phyloP scores from a whole-genome alignment of 495 filamentous ascomycete species.

The Rhypophila decipiens region DNA sequence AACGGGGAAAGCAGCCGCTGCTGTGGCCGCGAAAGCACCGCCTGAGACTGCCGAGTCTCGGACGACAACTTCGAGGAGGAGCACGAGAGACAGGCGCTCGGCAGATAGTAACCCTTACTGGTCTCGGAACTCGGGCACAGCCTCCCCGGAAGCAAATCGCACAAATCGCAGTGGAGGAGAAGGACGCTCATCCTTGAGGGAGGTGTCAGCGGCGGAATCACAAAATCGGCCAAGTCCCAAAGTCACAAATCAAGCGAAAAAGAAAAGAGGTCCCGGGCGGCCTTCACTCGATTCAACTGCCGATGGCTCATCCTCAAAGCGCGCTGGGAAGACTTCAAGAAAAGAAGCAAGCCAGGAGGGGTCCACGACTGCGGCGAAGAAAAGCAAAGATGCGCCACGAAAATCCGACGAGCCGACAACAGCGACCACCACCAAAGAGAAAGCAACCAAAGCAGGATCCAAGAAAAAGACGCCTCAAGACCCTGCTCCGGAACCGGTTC shows the following conservation, averaged over 20 bases:
- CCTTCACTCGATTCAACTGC: background rate
- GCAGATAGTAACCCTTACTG: constrained; percentile 7
- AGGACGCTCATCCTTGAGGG: constrained; percentile 15
- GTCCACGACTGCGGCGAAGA: background rate
- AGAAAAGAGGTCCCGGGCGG: constrained; percentile 1
- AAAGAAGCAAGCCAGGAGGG: background rate
- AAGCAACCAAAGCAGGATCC: background rate
- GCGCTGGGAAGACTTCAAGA: background rate
- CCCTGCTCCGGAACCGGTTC: no score
- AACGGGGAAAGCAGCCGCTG: background rate
- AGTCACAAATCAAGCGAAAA: constrained; percentile 7
- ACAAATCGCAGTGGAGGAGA: background rate
- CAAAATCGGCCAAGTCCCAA: constrained; percentile 13
- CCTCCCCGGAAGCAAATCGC: constrained; percentile 1
- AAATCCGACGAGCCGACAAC: background rate
- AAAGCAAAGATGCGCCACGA: background rate
- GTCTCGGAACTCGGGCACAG: background rate
- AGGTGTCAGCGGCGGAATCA: constrained; percentile 16
- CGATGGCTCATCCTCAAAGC: background rate
- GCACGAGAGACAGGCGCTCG: constrained; percentile 5
- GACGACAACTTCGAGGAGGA: constrained; percentile 4
- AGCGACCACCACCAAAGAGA: background rate
- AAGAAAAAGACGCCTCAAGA: no score
- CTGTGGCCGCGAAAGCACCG: background rate
- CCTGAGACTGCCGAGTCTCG: background rate